A percentile compares a stretch with the other conserved stretches of the same genome.
Evolutionary conservation across 179 eudicot genomes (phyloP).

Genomic region (Gypsophila paniculata): DNA sequence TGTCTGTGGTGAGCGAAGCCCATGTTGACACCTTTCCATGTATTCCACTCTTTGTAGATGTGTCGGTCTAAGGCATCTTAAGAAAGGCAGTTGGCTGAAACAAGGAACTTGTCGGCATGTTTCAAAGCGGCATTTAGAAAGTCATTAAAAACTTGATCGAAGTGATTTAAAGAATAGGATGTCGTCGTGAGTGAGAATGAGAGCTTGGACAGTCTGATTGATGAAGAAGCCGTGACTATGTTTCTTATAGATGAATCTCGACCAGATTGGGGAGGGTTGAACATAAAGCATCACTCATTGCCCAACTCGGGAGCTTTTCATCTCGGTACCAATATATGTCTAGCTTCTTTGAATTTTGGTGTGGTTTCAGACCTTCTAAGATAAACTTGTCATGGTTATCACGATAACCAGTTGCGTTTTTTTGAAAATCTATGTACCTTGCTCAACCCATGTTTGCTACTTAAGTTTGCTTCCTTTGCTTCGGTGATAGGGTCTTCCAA

Average conservation of each 20-base stretch:
- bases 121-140: slow-evolving; percentile 10
- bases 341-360: slow-evolving; percentile 11
- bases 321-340: slow-evolving; percentile 16
- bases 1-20: not conserved
- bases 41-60: slow-evolving; percentile 19
- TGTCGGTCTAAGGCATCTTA: slow-evolving; percentile 17
- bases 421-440: not conserved
- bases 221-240: no score
- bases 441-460: not conserved
- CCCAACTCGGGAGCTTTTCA: slow-evolving; percentile 26
- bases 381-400: slow-evolving; percentile 12
- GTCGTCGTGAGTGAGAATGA: no score
- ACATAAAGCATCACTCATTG: slow-evolving; percentile 17
- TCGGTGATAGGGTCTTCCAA: slow-evolving; percentile 1
- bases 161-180: no score
- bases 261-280: slow-evolving; percentile 27
- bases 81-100: slow-evolving; percentile 20
- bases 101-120: slow-evolving; percentile 26
- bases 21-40: slow-evolving; percentile 11
- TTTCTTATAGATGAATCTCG: slow-evolving; percentile 13
- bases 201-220: no score
- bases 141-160: no score
- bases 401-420: not conserved
- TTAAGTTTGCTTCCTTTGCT: slow-evolving; percentile 21
- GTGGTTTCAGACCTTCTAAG: slow-evolving; percentile 29